Conservation (phyloP, 2,329 filamentous ascomycete genomes). For the Talaromyces albobiverticillius region DNA sequence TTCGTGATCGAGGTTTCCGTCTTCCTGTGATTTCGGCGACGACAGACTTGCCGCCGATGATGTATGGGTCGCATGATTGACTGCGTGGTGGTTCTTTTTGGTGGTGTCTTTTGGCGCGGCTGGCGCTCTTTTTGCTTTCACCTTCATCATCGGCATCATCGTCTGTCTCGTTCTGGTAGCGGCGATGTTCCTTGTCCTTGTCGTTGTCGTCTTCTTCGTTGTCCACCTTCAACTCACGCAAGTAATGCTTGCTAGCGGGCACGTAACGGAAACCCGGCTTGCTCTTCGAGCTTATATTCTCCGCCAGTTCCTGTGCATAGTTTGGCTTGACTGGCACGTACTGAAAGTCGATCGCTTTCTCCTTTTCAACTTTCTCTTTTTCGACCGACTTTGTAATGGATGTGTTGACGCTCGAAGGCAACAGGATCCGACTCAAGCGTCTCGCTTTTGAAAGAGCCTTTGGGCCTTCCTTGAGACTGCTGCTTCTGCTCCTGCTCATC, state of each 20-base stretch:
- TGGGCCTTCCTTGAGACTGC: background rate
- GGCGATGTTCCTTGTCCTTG: constrained; percentile 9
- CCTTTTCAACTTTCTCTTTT: too few relatives aligned
- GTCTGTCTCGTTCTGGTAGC: background rate
- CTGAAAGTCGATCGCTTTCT: constrained; percentile 24
- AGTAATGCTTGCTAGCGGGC: constrained; percentile 25
- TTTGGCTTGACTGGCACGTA: constrained; percentile 33
- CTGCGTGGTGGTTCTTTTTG: constrained; percentile 3
- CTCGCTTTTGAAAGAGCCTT: constrained; percentile 12
- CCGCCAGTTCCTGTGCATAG: constrained; percentile 29
- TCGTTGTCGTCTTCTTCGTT: constrained; percentile 11
- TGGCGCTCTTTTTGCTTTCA: background rate
- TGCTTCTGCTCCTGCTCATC: constrained; percentile 1
- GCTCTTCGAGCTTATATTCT: constrained; percentile 16
- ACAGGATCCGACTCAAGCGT: constrained; percentile 13
- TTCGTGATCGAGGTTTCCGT: constrained; percentile 1
- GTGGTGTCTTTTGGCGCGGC: background rate
- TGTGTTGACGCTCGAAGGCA: constrained; percentile 11
- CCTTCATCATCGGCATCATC: constrained; percentile 3
- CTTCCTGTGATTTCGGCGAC: background rate
- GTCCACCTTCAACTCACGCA: constrained; percentile 24
- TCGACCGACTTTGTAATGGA: constrained; percentile 6
- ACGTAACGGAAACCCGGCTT: constrained; percentile 32
- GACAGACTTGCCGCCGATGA: background rate
- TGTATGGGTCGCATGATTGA: constrained; percentile 11